phyloP scores from a whole-genome alignment of 352 stramenopile species.

The Pythium scleroteichum region DNA sequence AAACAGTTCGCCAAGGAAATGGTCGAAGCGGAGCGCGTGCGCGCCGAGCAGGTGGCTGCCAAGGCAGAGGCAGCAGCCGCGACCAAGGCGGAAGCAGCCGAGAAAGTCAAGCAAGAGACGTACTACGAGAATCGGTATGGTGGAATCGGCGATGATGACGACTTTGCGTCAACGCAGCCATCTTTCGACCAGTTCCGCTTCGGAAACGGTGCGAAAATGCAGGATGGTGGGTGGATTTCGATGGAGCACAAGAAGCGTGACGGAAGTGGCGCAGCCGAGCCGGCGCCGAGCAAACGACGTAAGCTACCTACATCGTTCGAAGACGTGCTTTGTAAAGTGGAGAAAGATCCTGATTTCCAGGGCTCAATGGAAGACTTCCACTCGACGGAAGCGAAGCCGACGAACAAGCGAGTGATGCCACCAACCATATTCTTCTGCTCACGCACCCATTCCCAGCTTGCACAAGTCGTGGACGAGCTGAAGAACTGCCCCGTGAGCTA shows the following conservation, averaged over 20 bases:
- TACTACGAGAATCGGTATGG: background rate
- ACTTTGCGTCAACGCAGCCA: constrained; percentile 43
- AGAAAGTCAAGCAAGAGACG: constrained; percentile 5
- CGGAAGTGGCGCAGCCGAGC: background rate
- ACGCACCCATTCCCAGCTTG: constrained; percentile 84
- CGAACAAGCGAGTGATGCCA: constrained; percentile 35
- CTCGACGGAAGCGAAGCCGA: background rate
- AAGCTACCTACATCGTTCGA: constrained; percentile 32
- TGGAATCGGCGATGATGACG: constrained; percentile 30
- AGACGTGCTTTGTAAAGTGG: background rate
- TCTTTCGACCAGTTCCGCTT: constrained; percentile 46
- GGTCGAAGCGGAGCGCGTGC: constrained; percentile 26
- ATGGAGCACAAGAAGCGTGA: constrained; percentile 45
- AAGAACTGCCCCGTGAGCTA: constrained; percentile 76
- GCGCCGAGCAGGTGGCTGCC: constrained; percentile 17
- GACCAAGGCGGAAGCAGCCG: background rate
- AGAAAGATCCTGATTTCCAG: constrained; percentile 9
- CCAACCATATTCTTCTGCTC: constrained; percentile 87
- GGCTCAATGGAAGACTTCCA: constrained; percentile 32
- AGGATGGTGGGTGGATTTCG: constrained; percentile 41
- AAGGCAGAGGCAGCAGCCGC: background rate
- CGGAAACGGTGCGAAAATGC: constrained; percentile 14
- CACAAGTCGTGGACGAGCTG: constrained; percentile 80
- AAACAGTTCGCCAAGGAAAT: constrained; percentile 50
- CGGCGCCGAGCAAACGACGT: constrained; percentile 24